Evolutionary conservation across 2,329 filamentous ascomycete genomes (phyloP).

Genomic region (Sarocladium kiliense): DNA sequence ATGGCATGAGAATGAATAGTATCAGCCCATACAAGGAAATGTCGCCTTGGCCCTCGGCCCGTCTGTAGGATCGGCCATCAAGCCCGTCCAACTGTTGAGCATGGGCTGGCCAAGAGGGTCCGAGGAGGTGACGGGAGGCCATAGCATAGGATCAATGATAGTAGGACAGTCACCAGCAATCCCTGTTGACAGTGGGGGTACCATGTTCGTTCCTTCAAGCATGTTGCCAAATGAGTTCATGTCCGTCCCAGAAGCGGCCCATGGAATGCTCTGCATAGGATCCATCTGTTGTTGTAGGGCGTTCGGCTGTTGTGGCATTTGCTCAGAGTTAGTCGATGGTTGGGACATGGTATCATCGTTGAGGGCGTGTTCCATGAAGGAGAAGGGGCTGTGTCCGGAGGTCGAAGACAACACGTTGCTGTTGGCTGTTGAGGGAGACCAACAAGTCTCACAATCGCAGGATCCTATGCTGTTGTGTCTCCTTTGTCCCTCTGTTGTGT

Average conservation of each 20-base stretch:
- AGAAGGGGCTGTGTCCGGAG: constrained; percentile 4
- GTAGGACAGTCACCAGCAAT: constrained; percentile 3
- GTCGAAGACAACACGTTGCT: constrained; percentile 4
- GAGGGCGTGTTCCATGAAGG: neutral
- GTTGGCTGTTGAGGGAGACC: constrained; percentile 1
- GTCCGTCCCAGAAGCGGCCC: neutral
- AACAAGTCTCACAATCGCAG: neutral
- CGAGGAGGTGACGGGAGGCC: neutral
- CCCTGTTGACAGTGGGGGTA: neutral
- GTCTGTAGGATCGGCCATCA: neutral
- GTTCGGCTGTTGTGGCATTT: neutral
- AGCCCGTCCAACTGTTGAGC: constrained; percentile 5
- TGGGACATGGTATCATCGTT: neutral
- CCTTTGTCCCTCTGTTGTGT: neutral
- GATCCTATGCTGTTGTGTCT: neutral
- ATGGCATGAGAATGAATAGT: neutral
- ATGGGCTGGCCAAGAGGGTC: constrained; percentile 3
- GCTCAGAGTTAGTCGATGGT: neutral
- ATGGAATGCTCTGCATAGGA: constrained; percentile 7
- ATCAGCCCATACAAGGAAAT: neutral
- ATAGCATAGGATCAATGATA: constrained; percentile 1
- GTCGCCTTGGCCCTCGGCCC: neutral
- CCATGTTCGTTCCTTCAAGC: neutral
- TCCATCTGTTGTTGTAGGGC: constrained; percentile 3
- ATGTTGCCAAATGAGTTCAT: neutral